These are phyloP conservation scores for Secale cereale DNA, from an alignment of 176 grass and related monocot genomes.

Conservation along the genomic window DNA sequence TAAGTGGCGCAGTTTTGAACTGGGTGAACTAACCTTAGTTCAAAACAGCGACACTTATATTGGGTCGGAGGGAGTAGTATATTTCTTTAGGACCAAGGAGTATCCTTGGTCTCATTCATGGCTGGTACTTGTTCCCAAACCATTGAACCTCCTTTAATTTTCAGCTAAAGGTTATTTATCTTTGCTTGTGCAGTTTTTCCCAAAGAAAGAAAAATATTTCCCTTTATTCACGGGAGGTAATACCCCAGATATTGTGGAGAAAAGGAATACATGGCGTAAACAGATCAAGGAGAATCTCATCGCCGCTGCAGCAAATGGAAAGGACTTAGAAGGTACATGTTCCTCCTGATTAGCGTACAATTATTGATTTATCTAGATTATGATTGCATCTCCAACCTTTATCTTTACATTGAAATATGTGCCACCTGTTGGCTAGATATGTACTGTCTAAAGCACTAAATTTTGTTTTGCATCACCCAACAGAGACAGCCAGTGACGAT, in stretches of 20 bases:
- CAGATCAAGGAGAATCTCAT: constrained; percentile 85
- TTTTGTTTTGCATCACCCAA: constrained; percentile 20
- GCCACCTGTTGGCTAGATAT: background rate
- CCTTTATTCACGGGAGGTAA: constrained; percentile 68
- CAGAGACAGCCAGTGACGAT: constrained; percentile 95
- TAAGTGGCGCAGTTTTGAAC: too few relatives aligned
- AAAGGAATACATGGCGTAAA: constrained; percentile 74
- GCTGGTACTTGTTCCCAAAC: constrained; percentile 11
- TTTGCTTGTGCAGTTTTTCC: constrained; percentile 72
- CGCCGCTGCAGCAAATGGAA: constrained; percentile 76
- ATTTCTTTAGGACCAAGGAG: background rate
- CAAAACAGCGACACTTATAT: too few relatives aligned
- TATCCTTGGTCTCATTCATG: background rate
- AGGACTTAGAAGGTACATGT: constrained; percentile 79
- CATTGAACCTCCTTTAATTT: constrained; percentile 24
- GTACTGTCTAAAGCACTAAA: constrained; percentile 23
- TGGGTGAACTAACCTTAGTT: too few relatives aligned
- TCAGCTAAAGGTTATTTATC: constrained; percentile 30
- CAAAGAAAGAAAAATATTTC: constrained; percentile 88
- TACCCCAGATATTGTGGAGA: constrained; percentile 49
- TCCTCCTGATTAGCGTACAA: background rate
- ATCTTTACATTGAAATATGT: background rate
- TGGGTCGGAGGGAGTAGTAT: too few relatives aligned
- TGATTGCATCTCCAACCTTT: constrained; percentile 4
- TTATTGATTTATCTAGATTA: constrained; percentile 13